Base-by-base conservation (phyloP, 176 grass and related monocot species). In the Triticum monococcum region DNA sequence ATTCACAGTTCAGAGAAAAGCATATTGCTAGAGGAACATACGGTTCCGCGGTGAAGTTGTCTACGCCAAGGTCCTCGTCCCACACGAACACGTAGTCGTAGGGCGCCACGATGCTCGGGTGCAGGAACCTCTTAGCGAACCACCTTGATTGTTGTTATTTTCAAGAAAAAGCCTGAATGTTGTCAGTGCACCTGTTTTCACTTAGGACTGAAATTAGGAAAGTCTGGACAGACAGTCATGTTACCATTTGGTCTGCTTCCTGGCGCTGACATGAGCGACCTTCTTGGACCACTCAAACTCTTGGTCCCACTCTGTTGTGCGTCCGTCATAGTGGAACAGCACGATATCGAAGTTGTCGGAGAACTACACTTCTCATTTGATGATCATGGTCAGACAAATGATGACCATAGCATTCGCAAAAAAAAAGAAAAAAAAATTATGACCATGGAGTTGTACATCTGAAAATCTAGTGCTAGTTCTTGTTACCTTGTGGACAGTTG, bases 81-180 rank as follows among this genome's bases (percentile, higher is more conserved):
- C 90, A 92, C 0, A 91, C 38, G 77, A 91, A 88, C 10, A 92
- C n/a, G 40, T 92, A 92, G 18, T 92, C 82, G 1, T 92, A 92
- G 0, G 71, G 72, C 5, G 86, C 77, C 3, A 92, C 65, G 7
- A 92, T n/a, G 79, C 36, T 85, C 22, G 90, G 90, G 30, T 92
- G 90, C 70, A 92, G 9, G 45, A 92, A 92, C 56, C 90, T 76
- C 83, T 92, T 92, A 16, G 83, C 90, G 14, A 79, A 92, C 90
- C 90, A 92, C 90, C 89, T 90, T 3, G 3, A 20, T 75, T 33
- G 33, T 54, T 33, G 9, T 54, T 18, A 54, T 54, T 68, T 20
- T 8, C 66, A 68, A 17, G 16, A 9, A 24, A 74, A 48, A 28
- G 8, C 26, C 7, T 9, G 13, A 74, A 74, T 23, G 48, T 48